phyloP scores from a whole-genome alignment of 202 grass and related monocot species.

The Panicum hallii region DNA sequence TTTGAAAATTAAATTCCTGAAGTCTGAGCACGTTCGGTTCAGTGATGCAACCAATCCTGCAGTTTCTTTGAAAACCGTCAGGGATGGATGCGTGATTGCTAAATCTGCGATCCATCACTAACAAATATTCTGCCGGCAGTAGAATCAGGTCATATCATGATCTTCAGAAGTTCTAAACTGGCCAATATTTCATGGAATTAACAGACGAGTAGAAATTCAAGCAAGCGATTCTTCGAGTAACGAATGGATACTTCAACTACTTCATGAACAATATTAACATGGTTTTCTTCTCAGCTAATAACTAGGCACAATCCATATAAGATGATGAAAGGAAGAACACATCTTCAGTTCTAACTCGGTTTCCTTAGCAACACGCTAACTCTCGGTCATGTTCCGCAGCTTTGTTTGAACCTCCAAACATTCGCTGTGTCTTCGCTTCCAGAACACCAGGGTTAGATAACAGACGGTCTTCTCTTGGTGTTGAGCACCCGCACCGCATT shows the following conservation, averaged over 20 bases:
- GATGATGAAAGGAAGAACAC: neutral
- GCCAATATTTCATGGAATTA: neutral
- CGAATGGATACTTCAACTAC: conserved; percentile 15
- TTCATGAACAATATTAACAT: neutral
- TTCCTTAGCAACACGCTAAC: conserved; percentile 33
- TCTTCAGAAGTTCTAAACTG: too few relatives aligned
- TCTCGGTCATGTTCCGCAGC: conserved; percentile 3
- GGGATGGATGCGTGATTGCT: neutral
- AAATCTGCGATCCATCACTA: neutral
- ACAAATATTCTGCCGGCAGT: neutral
- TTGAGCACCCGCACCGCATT: conserved; percentile 53
- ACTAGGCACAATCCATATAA: conserved; percentile 2
- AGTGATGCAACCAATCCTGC: neutral
- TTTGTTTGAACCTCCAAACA: conserved; percentile 42
- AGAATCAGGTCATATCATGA: neutral
- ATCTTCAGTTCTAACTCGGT: neutral
- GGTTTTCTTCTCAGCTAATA: neutral
- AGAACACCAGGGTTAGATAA: conserved; percentile 43
- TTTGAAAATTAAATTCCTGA: neutral
- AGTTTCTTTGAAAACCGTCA: neutral
- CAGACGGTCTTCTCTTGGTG: conserved; percentile 58
- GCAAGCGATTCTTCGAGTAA: neutral
- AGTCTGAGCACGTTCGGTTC: neutral
- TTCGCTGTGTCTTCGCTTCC: neutral
- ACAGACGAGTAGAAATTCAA: neutral